phyloP scores from a whole-genome alignment of 768 basidiomycete species.

The Leccinum incarnatum region DNA sequence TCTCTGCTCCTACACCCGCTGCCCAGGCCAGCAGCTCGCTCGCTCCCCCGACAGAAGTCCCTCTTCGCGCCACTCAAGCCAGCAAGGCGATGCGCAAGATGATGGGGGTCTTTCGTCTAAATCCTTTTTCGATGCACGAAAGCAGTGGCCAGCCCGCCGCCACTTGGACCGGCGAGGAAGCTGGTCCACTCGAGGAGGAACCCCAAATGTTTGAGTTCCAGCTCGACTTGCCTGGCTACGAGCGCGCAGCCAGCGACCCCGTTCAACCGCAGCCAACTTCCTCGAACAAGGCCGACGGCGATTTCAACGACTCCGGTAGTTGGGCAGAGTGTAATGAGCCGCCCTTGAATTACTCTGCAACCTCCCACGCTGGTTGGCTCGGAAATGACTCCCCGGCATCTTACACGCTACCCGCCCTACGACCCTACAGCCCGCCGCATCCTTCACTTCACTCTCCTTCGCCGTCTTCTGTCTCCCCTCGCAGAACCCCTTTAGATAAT shows the following conservation, averaged over 20 bases:
- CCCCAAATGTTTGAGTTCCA: slow-evolving; percentile 69
- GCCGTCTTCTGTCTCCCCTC: slow-evolving; percentile 23
- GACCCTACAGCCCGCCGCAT: slow-evolving; percentile 30
- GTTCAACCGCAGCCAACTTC: slow-evolving; percentile 12
- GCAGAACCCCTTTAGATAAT: slow-evolving; percentile 25
- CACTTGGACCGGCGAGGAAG: slow-evolving; percentile 48
- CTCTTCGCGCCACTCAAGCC: slow-evolving; percentile 74
- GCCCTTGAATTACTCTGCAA: slow-evolving; percentile 17
- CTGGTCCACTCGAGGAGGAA: slow-evolving; percentile 58
- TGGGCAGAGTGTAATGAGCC: slow-evolving; percentile 27
- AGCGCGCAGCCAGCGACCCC: slow-evolving; percentile 19
- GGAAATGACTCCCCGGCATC: slow-evolving; percentile 28
- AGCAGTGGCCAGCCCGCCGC: slow-evolving; percentile 40
- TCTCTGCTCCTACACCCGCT: slow-evolving; percentile 28
- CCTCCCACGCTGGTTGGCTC: slow-evolving; percentile 28
- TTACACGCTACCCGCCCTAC: slow-evolving; percentile 29
- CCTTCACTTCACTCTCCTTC: slow-evolving; percentile 28
- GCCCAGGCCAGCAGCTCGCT: slow-evolving; percentile 37
- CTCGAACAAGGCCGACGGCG: slow-evolving; percentile 10
- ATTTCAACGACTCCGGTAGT: slow-evolving; percentile 16
- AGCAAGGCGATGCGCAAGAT: slow-evolving; percentile 65
- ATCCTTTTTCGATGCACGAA: slow-evolving; percentile 71
- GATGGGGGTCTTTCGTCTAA: slow-evolving; percentile 77
- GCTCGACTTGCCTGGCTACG: slow-evolving; percentile 38
- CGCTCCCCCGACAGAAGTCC: slow-evolving; percentile 62